These are phyloP conservation scores for Corchorus capsularis DNA, from an alignment of 345 rosid genomes.

Conservation along the genomic window DNA sequence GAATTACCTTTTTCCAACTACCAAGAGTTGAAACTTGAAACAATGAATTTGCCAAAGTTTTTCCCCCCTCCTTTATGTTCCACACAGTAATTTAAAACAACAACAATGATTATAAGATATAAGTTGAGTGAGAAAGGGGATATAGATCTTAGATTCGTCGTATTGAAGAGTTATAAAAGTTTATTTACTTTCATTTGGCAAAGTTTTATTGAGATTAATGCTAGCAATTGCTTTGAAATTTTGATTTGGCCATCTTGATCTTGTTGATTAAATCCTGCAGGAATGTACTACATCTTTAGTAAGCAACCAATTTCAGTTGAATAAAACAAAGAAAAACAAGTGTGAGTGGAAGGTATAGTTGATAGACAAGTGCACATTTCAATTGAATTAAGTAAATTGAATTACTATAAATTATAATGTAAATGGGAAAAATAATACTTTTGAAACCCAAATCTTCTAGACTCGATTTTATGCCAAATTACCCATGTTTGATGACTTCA, in stretches of 20 bases:
- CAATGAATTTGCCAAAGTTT: neutral
- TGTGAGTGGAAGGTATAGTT: neutral
- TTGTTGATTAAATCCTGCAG: neutral
- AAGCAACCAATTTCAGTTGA: neutral
- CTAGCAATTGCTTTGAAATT: neutral
- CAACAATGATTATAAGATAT: neutral
- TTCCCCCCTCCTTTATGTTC: neutral
- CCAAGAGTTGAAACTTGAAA: slow-evolving; percentile 4
- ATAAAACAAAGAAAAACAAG: neutral
- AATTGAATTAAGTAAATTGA: neutral
- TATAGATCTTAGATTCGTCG: too few species aligned
- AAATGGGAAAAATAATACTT: neutral
- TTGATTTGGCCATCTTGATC: neutral
- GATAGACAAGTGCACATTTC: neutral
- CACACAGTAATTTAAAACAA: neutral
- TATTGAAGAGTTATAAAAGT: too few species aligned
- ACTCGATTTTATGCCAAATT: neutral
- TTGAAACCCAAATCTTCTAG: neutral
- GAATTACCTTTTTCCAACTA: neutral
- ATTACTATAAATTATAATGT: neutral
- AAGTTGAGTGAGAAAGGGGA: too few species aligned
- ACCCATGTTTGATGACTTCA: slow-evolving; percentile 3
- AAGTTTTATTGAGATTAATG: too few species aligned
- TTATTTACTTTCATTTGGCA: too few species aligned
- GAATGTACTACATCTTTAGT: neutral